phyloP scores from a whole-genome alignment of 352 stramenopile genomes.

The Thraustochytrium sp. region DNA sequence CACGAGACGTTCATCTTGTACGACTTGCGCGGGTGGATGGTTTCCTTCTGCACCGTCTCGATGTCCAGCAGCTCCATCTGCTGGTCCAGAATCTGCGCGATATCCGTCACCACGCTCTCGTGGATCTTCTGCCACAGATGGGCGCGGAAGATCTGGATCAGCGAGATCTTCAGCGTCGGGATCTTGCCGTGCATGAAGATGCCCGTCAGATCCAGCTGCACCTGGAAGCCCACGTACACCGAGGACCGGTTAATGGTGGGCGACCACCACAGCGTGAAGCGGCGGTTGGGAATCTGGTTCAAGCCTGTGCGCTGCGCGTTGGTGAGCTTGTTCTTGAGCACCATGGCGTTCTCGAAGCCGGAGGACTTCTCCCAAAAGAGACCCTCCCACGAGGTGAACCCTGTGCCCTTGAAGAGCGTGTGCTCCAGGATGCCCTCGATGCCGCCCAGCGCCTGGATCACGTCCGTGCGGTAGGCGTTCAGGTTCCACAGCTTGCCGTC shows the following conservation, averaged over 20 bases:
- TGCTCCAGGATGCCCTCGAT: slow-evolving; percentile 99
- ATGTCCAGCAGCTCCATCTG: slow-evolving; percentile 98
- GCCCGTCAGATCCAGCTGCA: slow-evolving; percentile 98
- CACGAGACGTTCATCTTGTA: slow-evolving; percentile 99
- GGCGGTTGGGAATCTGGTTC: slow-evolving; percentile 99
- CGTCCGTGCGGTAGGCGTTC: slow-evolving; percentile 99
- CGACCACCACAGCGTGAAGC: slow-evolving; percentile 99
- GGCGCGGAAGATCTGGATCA: slow-evolving; percentile 90
- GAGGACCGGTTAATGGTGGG: slow-evolving; percentile 99
- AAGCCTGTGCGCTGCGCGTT: slow-evolving; percentile 98
- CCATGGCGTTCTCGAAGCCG: slow-evolving; percentile 87
- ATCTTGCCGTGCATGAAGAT: slow-evolving; percentile 99
- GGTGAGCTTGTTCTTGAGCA: slow-evolving; percentile 98
- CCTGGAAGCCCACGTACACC: slow-evolving; percentile 99
- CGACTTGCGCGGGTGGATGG: slow-evolving; percentile 98
- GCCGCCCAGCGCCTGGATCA: slow-evolving; percentile 98
- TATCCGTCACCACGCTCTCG: slow-evolving; percentile 72
- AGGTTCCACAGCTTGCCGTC: slow-evolving; percentile 99
- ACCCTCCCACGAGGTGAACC: slow-evolving; percentile 99
- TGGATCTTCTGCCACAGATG: slow-evolving; percentile 99
- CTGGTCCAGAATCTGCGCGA: slow-evolving; percentile 96
- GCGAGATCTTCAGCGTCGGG: slow-evolving; percentile 98
- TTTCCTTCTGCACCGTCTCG: slow-evolving; percentile 99
- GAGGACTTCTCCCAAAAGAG: slow-evolving; percentile 99
- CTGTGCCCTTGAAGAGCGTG: slow-evolving; percentile 99